Evolutionary conservation across 1,139 yeast genomes (phyloP).

Genomic region (Nakaseomyces uthaithaninus): DNA sequence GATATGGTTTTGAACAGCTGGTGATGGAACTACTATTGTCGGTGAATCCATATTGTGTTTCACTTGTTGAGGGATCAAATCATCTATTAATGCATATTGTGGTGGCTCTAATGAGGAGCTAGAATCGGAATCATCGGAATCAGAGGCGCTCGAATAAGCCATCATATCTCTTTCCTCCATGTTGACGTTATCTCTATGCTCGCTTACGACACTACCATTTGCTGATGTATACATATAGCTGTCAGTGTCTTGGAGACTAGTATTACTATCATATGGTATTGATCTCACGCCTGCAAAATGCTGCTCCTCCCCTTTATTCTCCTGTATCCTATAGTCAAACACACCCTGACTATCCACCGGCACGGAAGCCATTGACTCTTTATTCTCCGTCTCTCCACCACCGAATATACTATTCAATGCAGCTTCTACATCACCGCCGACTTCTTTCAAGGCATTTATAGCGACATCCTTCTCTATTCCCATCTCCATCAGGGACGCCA

Average conservation of each 20-base stretch:
- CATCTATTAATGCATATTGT: background rate
- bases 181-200: too few species aligned
- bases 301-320: background rate
- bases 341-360: background rate
- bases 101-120: constrained; percentile 1
- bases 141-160: background rate
- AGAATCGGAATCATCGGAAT: background rate
- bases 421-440: constrained; percentile 24
- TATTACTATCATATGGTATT: background rate
- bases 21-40: constrained; percentile 22
- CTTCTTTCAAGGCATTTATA: constrained; percentile 20
- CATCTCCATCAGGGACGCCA: constrained; percentile 25
- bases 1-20: constrained; percentile 21
- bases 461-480: constrained; percentile 28
- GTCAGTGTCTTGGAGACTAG: too few species aligned
- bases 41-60: constrained; percentile 19
- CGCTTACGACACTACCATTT: too few species aligned
- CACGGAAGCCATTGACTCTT: background rate
- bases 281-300: background rate
- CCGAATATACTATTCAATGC: constrained; percentile 27
- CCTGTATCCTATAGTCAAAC: background rate
- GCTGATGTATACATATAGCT: background rate
- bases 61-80: constrained; percentile 3
- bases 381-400: background rate
- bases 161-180: too few species aligned